Evolutionary conservation across 1,284 basidiomycete genomes (phyloP), one percentile per base, ranked within the genome.

Genomic region (Kalmanozyma brasiliensis): DNA sequence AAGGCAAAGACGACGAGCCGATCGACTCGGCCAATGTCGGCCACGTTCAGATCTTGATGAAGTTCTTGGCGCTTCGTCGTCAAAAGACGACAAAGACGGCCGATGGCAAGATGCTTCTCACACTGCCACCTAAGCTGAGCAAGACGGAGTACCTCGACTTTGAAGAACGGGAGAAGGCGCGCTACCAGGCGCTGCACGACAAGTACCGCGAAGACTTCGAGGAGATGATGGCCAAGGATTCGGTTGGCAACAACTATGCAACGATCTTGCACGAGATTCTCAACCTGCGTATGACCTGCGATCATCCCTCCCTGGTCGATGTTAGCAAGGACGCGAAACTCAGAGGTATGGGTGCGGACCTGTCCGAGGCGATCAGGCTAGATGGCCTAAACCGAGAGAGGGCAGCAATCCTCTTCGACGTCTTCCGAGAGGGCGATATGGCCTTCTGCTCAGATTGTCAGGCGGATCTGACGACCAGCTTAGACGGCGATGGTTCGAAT

Each of bases 31-130:
- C 96, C 35, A 95, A 94, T 52, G 87, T 98, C 24, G 91, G 89
- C 2, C 90, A 94, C n/a, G 86, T 99, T 19, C 94, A 98, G 84
- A 92, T 91, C 36, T 90, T 98, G 83, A 98, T 99, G 94, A 91
- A 92, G 77, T 92, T 92, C 80, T 91, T 98, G 76, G 95, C 95
- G 0, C 87, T 99, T 9, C 92, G 96, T 9, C 89, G 96, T 34
- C 98, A 95, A 19, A 99, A 99, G 84, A 92, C 97, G 78, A 89
- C 89, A 22, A 91, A 87, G 74, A 86, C 89, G 6, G 86, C 88
- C 55, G 88, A 94, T 65, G 96, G 96, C 24, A 87, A 89, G 77
- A 88, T 85, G 62, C 94, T 99, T 53, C 87, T 99, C 16, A 85
- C 89, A 16, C 87, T 81, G 17, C 96, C 96, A 26, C 89, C 92